Percentiles rank a stretch among this genome's conserved stretches.
Conservation (phyloP, 306 rosid genomes). For the Prunus fruticosa region DNA sequence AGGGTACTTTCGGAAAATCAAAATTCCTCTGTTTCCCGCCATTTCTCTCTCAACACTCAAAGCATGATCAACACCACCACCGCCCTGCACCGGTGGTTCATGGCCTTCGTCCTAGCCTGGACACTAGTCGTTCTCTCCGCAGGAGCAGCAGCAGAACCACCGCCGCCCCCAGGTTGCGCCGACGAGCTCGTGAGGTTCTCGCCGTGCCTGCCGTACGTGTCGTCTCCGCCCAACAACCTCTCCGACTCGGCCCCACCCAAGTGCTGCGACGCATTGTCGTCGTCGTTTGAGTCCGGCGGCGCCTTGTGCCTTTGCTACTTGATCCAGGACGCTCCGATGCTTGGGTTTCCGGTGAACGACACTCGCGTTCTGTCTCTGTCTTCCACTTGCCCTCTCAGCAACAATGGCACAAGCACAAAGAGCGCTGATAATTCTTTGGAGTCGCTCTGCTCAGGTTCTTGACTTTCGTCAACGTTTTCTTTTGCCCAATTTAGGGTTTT, state of each 20-base stretch:
- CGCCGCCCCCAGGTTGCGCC: constrained; percentile 28
- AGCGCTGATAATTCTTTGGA: constrained; percentile 15
- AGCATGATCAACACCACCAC: constrained; percentile 8
- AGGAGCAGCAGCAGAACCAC: not conserved
- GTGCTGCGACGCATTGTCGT: constrained; percentile 54
- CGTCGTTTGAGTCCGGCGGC: constrained; percentile 20
- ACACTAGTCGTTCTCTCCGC: not conserved
- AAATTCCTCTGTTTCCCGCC: constrained; percentile 2
- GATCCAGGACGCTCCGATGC: constrained; percentile 44
- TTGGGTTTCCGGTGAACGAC: constrained; percentile 64
- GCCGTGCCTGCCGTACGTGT: constrained; percentile 56
- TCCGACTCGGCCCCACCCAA: constrained; percentile 35
- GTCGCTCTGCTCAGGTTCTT: constrained; percentile 53
- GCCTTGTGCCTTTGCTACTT: constrained; percentile 63
- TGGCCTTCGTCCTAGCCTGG: not conserved
- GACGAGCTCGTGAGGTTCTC: constrained; percentile 53
- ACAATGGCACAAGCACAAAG: not conserved
- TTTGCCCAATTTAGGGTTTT: not conserved
- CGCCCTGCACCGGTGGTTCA: not conserved
- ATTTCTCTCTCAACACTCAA: not conserved
- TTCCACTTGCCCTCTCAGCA: constrained; percentile 29
- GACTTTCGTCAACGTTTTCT: not conserved
- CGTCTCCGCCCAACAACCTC: constrained; percentile 67
- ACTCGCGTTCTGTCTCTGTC: constrained; percentile 58
- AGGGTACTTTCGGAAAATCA: not conserved